A percentile compares a stretch with the other conserved stretches of the same genome.
Conservation (phyloP, 140 eudicot genomes). For the Senecio squalidus region DNA sequence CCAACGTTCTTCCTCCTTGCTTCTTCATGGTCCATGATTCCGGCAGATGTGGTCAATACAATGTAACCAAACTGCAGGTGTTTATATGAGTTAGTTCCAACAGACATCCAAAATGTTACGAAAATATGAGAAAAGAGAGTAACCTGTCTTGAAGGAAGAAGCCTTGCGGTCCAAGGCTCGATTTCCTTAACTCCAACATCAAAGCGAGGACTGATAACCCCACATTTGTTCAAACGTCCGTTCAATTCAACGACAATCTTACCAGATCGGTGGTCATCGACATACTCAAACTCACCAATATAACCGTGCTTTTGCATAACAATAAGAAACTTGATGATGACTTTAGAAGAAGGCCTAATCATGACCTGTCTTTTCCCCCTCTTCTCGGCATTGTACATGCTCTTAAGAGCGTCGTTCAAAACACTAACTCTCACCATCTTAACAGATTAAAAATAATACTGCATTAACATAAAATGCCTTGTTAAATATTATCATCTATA, state of each 20-base stretch:
- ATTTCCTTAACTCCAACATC: conserved; percentile 59
- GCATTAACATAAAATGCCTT: no score
- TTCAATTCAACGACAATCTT: conserved; percentile 55
- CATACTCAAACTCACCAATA: conserved; percentile 58
- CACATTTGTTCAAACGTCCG: conserved; percentile 56
- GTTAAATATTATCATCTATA: no score
- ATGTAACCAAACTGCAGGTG: conserved; percentile 53
- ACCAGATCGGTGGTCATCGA: conserved; percentile 60
- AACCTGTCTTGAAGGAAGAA: conserved; percentile 66
- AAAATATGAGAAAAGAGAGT: neutral
- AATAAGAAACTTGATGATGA: conserved; percentile 48
- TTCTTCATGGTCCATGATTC: conserved; percentile 69
- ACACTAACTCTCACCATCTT: conserved; percentile 50
- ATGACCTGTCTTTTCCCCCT: conserved; percentile 55
- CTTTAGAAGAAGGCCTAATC: conserved; percentile 59
- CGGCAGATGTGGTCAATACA: conserved; percentile 61
- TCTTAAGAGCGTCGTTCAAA: conserved; percentile 52
- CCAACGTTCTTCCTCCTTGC: conserved; percentile 67
- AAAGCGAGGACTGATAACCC: conserved; percentile 61
- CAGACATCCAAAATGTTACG: neutral
- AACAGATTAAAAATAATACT: no score
- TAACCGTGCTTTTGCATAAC: conserved; percentile 65
- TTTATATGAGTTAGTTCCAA: neutral
- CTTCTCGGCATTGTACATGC: conserved; percentile 58
- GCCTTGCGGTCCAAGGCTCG: conserved; percentile 55